Evolutionary conservation across 176 grass and related monocot species (phyloP).

Genomic region (Avena atlantica): DNA sequence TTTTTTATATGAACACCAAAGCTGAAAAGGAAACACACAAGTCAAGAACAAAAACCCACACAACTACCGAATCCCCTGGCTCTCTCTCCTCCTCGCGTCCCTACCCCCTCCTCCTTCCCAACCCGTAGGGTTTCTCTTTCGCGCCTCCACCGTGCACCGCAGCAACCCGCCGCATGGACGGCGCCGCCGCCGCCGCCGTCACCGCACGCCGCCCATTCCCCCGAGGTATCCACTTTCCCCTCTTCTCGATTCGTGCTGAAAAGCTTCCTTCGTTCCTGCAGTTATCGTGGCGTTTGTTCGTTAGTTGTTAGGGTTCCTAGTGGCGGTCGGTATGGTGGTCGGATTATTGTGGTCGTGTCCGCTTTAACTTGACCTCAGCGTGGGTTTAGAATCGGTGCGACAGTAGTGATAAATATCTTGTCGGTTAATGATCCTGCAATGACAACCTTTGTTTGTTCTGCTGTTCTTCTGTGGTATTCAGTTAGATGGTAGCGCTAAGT

Average conservation of each 20-base stretch:
- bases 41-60: conserved; percentile 13
- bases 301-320: not conserved
- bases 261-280: not conserved
- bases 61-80: not conserved
- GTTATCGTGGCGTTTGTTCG: not conserved
- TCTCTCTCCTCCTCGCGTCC: not conserved
- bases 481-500: not conserved
- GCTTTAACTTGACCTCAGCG: not conserved
- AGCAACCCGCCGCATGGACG: not conserved
- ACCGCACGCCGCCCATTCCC: not conserved
- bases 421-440: not conserved
- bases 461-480: not conserved
- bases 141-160: not conserved
- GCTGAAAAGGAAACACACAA: not conserved
- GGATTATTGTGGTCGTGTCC: no score
- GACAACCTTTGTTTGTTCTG: not conserved
- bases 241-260: not conserved
- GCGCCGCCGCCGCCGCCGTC: not conserved
- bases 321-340: not conserved
- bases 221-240: not conserved
- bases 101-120: not conserved
- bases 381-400: not conserved
- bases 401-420: not conserved
- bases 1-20: not conserved
- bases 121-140: conserved; percentile 15